These are phyloP conservation scores for Fusarium veterinarium DNA, from an alignment of 2,329 filamentous ascomycete species.

Conservation along the genomic window DNA sequence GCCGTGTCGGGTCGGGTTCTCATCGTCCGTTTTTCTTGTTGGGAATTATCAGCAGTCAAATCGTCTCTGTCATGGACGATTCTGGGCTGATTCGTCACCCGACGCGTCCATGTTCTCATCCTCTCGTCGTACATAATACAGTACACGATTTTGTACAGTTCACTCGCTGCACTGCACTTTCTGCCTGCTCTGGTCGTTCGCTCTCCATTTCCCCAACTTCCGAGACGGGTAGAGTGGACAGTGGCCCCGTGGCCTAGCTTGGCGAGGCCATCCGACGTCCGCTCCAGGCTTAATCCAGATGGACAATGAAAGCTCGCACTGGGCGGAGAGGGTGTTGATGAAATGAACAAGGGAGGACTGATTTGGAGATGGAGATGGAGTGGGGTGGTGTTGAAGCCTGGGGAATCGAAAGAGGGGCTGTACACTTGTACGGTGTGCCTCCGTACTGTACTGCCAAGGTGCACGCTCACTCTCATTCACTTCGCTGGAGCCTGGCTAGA, in stretches of 20 bases:
- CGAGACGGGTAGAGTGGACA: constrained; percentile 39
- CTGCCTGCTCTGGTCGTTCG: not conserved
- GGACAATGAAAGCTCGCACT: constrained; percentile 36
- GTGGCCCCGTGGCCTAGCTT: constrained; percentile 34
- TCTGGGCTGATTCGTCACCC: constrained; percentile 48
- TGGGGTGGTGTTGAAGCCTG: constrained; percentile 16
- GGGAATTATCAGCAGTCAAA: constrained; percentile 19
- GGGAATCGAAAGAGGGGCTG: constrained; percentile 25
- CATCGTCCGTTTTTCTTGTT: constrained; percentile 38
- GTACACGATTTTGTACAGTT: constrained; percentile 30
- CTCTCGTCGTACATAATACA: constrained; percentile 39
- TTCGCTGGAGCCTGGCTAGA: not conserved
- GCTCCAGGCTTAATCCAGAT: constrained; percentile 37
- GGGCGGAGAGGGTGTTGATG: constrained; percentile 39
- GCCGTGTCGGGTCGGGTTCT: constrained; percentile 1
- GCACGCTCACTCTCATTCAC: not conserved
- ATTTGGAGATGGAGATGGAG: constrained; percentile 1
- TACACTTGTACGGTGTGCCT: constrained; percentile 11
- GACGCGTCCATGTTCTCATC: constrained; percentile 38
- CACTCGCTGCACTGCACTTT: not conserved
- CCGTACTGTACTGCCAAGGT: not conserved
- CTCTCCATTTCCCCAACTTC: constrained; percentile 42
- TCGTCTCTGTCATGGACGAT: constrained; percentile 27
- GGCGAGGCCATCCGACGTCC: constrained; percentile 25
- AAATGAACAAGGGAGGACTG: constrained; percentile 7